Evolutionary conservation across 2,329 filamentous ascomycete genomes (phyloP).

Genomic region (Magnaporthiopsis rhizophila): DNA sequence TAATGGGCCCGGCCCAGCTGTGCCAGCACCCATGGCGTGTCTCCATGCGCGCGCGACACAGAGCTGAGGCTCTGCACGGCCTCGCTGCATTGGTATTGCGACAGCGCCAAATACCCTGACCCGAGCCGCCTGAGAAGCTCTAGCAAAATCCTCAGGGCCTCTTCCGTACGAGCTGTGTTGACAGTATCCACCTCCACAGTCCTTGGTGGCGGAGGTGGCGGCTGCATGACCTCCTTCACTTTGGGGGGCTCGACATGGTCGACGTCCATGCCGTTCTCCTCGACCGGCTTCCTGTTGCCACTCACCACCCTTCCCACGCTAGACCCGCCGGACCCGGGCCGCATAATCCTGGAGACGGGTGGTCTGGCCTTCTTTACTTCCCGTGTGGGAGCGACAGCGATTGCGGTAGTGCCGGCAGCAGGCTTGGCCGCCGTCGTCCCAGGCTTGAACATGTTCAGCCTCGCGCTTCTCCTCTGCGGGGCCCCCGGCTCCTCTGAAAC

Average conservation of each 20-base stretch:
- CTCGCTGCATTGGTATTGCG: slow-evolving; percentile 70
- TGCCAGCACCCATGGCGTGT: slow-evolving; percentile 88
- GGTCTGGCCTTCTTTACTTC: slow-evolving; percentile 82
- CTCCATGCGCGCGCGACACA: slow-evolving; percentile 66
- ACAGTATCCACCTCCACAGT: slow-evolving; percentile 42
- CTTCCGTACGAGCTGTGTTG: slow-evolving; percentile 51
- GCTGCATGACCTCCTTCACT: slow-evolving; percentile 33
- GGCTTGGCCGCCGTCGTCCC: slow-evolving; percentile 51
- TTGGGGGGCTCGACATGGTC: slow-evolving; percentile 56
- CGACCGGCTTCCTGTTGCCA: slow-evolving; percentile 72
- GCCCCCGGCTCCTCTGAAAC: slow-evolving; percentile 54
- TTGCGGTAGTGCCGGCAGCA: slow-evolving; percentile 46
- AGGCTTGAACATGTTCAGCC: slow-evolving; percentile 62
- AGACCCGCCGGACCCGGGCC: slow-evolving; percentile 56
- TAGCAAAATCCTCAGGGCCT: slow-evolving; percentile 68
- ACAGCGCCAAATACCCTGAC: slow-evolving; percentile 68
- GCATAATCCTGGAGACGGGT: slow-evolving; percentile 57
- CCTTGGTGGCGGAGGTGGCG: slow-evolving; percentile 28
- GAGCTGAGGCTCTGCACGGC: slow-evolving; percentile 67
- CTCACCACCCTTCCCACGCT: slow-evolving; percentile 82
- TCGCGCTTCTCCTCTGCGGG: slow-evolving; percentile 62
- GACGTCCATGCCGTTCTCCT: slow-evolving; percentile 59
- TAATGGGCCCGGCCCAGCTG: slow-evolving; percentile 88
- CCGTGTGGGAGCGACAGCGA: slow-evolving; percentile 54
- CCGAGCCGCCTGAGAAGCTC: slow-evolving; percentile 78